Conservation (phyloP, 257 asterid genomes). For the Plantago ovata region DNA sequence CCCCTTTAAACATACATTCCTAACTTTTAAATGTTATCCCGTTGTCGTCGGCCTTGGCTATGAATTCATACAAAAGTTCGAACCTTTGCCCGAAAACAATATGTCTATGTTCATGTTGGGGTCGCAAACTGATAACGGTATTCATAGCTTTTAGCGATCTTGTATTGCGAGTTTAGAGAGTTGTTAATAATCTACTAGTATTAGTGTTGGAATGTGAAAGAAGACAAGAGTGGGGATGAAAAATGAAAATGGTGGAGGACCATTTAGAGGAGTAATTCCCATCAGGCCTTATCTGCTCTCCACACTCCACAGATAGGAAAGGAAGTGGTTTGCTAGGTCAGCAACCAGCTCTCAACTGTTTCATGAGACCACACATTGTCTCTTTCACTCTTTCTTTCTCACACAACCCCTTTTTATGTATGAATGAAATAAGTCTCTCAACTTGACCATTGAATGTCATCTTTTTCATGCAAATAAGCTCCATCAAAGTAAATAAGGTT, state of each 20-base stretch:
- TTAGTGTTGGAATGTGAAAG: background rate
- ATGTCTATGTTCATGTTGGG: too few species aligned
- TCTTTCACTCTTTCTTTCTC: background rate
- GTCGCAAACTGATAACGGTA: too few species aligned
- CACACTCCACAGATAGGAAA: constrained; percentile 26
- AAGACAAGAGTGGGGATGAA: constrained; percentile 25
- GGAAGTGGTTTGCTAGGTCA: constrained; percentile 60
- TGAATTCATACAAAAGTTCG: background rate
- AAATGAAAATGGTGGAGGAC: constrained; percentile 36
- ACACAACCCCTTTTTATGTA: constrained; percentile 57
- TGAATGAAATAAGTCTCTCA: constrained; percentile 27
- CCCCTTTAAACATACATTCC: too few species aligned
- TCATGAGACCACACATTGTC: constrained; percentile 9
- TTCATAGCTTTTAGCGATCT: too few species aligned
- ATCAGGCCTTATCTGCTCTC: constrained; percentile 37
- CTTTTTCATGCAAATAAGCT: constrained; percentile 42
- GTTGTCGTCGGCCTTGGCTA: too few species aligned
- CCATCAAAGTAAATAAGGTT: constrained; percentile 31
- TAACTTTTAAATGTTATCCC: background rate
- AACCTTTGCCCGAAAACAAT: too few species aligned
- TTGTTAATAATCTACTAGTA: too few species aligned
- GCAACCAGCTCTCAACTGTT: constrained; percentile 53
- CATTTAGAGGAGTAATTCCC: constrained; percentile 30
- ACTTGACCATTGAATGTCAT: constrained; percentile 52
- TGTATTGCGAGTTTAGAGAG: too few species aligned